Percentiles rank a stretch among this genome's conserved stretches.
These are phyloP conservation scores for Truncatella angustata DNA, from an alignment of 2,329 filamentous ascomycete genomes.

Conservation along the genomic window DNA sequence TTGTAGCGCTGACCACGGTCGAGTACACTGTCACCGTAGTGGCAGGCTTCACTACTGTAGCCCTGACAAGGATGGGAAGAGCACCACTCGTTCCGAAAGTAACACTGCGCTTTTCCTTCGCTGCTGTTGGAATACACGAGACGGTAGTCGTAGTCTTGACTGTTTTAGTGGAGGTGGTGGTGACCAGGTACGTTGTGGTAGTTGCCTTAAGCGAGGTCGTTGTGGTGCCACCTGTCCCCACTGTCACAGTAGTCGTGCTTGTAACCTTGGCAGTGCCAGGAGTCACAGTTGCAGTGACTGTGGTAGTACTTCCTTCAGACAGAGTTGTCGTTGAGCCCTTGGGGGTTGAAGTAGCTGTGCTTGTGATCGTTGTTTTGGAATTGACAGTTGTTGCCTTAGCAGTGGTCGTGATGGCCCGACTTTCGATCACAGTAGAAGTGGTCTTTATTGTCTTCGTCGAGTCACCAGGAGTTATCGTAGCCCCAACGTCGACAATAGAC, in stretches of 20 bases:
- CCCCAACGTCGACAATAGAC: conserved; percentile 2
- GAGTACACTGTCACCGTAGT: conserved; percentile 1
- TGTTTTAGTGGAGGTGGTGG: conserved; percentile 15
- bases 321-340: conserved; percentile 7
- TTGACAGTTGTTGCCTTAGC: conserved; percentile 25
- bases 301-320: neutral
- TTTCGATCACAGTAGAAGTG: conserved; percentile 19
- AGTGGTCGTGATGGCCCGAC: conserved; percentile 22
- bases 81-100: neutral
- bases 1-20: conserved; percentile 3
- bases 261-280: conserved; percentile 2
- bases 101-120: conserved; percentile 2
- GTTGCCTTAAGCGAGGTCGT: conserved; percentile 9
- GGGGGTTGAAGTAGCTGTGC: conserved; percentile 6
- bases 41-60: neutral
- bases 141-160: conserved; percentile 18
- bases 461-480: conserved; percentile 16
- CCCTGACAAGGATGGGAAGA: neutral
- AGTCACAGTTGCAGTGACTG: conserved; percentile 4
- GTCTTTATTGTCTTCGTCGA: conserved; percentile 25
- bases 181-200: conserved; percentile 17
- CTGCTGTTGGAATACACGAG: conserved; percentile 9
- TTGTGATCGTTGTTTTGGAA: neutral
- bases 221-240: conserved; percentile 3
- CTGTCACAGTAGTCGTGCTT: conserved; percentile 14